Evolutionary conservation across 805 yeast genomes (phyloP), one percentile per base, ranked within the genome.

Genomic region (Wickerhamiella kurtzmanii): DNA sequence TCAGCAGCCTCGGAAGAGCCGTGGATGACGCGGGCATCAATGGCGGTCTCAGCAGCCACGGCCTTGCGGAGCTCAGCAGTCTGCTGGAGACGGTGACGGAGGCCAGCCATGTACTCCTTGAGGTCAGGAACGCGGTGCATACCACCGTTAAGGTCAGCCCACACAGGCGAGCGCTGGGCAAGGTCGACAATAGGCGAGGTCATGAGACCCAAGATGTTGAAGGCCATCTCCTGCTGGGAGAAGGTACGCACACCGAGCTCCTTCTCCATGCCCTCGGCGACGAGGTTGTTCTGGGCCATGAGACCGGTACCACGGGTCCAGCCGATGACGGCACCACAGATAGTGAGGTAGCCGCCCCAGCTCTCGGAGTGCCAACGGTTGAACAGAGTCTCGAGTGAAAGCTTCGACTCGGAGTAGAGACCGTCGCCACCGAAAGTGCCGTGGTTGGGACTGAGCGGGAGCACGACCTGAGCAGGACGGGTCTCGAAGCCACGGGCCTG

Each of bases 231-330:
- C 69, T 84, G 83, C 71, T 92, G 98, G 46, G 96, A 84, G 78
- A 89, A 92, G 40, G 99, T 92, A 71, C 97, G 83, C 43, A 92
- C 96, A 60, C 98, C 97, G 51, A 82, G 72, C 47, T 53, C 52
- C 64, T 78, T 77, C 71, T 92, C 99, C 62, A 92, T 84, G 57
- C 96, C 96, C 70, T 88, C 96, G 51, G 99, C 96, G 65, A 92
- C 85, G 64, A 86, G 82, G 72, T 92, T 92, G 76, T 92, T 92
- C 58, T 81, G 96, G 61, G 87, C 75, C 99, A 92, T 92, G 63
- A 92, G 79, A 63, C 99, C 99, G 50, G 99, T 92, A 68, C 99
- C 99, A 76, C 99, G 85, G 54, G 99, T 92, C 99, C 99, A 92
- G 65, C 99, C 99, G 67, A 92, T 92, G 56, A 92, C 76, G 41